phyloP scores from a whole-genome alignment of 2,329 filamentous ascomycete species.

The Fusarium sp. region DNA sequence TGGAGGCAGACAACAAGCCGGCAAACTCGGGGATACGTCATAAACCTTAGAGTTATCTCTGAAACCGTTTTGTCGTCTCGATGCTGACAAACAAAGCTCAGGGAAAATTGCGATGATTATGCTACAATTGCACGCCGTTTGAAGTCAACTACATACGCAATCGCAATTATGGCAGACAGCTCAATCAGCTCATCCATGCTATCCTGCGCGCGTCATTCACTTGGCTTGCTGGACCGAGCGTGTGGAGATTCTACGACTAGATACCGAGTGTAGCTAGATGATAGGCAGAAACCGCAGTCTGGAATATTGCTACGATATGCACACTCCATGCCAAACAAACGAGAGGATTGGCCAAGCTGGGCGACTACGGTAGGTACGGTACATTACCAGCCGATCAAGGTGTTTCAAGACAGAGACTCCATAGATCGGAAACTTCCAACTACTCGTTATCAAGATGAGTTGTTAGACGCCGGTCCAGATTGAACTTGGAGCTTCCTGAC shows the following conservation, averaged over 20 bases:
- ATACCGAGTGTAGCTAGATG: constrained; percentile 6
- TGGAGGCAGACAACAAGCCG: constrained; percentile 18
- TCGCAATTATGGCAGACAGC: not conserved
- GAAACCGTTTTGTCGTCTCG: not conserved
- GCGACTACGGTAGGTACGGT: constrained; percentile 10
- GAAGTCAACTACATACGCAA: not conserved
- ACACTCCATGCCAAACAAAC: constrained; percentile 28
- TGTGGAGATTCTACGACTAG: constrained; percentile 31
- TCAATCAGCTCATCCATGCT: constrained; percentile 7
- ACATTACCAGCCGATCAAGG: constrained; percentile 2
- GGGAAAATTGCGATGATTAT: not conserved
- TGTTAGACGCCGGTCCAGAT: constrained; percentile 17
- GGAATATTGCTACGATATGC: constrained; percentile 24
- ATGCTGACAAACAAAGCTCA: not conserved
- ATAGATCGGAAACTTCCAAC: constrained; percentile 28
- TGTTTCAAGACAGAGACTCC: constrained; percentile 22
- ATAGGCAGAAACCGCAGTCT: constrained; percentile 4
- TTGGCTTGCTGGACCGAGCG: constrained; percentile 24
- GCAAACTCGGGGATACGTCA: constrained; percentile 26
- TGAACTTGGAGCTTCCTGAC: constrained; percentile 14
- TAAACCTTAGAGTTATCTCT: constrained; percentile 3
- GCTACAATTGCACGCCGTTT: not conserved
- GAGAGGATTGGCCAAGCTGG: constrained; percentile 11
- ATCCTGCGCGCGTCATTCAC: constrained; percentile 21
- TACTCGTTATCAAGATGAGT: constrained; percentile 31